Evolutionary conservation across 768 basidiomycete genomes (phyloP), one percentile per base, ranked within the genome.

Genomic region (Porphyrellus cyaneotinctus): DNA sequence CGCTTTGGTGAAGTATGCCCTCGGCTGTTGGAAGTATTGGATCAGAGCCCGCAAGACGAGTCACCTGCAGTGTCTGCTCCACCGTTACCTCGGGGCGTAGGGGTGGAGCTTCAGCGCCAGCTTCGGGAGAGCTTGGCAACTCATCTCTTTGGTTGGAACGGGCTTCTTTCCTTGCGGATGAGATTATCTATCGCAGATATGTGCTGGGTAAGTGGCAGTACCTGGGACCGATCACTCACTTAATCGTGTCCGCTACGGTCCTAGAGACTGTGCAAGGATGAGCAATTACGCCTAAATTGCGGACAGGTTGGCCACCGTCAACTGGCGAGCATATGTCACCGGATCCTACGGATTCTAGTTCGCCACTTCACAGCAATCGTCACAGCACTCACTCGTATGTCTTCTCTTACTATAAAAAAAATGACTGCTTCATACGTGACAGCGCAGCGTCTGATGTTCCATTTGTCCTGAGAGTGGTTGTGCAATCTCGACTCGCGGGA

Each of bases 81-180:
- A 13, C 44, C 61, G 1, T 71, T 65, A 59, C 41, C 49, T 57
- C 52, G 51, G 39, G 47, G 64, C 12, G 44, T 74, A 28, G 70
- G 65, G n/a, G 55, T 58, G 22, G 75, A 74, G 8, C 56, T 81
- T 8, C 75, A 74, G 22, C 52, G 52, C 22, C 74, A 73, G n/a
- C 77, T 87, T 53, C 71, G 78, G 39, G 66, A 65, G 15, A 82
- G 83, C 54, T 61, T 89, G 17, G 59, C 70, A 1, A 73, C 71
- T 10, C 79, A 86, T 62, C 67, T 90, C 14, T 88, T 82, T 61
- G 87, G 87, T 2, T 83, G 78, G 74, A 75, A 81, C 46, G 65
- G 65, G 43, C 62, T 87, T 22, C 64, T 81, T 36, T 74, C 74
- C 1, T 68, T 83, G 31, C 76, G 86, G 44, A 74, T 87, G 74